Percentiles rank a stretch among this genome's conserved stretches.
Conservation (phyloP, 176 grass and related monocot species). For the Elymus sibiricus region DNA sequence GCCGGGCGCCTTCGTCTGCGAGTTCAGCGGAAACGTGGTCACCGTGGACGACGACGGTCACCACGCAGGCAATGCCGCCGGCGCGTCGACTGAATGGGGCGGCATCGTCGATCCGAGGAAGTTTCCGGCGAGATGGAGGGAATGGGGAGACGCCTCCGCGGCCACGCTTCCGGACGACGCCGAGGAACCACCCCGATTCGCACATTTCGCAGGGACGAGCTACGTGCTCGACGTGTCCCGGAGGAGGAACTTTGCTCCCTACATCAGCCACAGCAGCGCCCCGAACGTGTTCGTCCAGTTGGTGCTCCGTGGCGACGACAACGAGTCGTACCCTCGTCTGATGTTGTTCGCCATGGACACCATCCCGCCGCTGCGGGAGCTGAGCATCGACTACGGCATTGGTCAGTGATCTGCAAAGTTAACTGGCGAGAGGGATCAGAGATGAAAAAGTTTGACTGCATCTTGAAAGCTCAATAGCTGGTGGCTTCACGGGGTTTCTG, state of each 20-base stretch:
- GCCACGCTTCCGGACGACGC: slow-evolving; percentile 10
- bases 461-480: too few species aligned
- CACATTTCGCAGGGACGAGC: neutral
- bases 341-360: slow-evolving; percentile 92
- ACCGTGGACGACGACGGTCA: neutral
- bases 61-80: neutral
- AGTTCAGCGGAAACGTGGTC: slow-evolving; percentile 55
- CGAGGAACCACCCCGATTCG: slow-evolving; percentile 1
- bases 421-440: too few species aligned
- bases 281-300: slow-evolving; percentile 78
- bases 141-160: slow-evolving; percentile 73
- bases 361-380: slow-evolving; percentile 81
- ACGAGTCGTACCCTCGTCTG: slow-evolving; percentile 48
- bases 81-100: neutral
- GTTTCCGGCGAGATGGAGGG: slow-evolving; percentile 67
- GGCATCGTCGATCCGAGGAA: slow-evolving; percentile 33
- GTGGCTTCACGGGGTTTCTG: too few species aligned
- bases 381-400: slow-evolving; percentile 82
- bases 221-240: slow-evolving; percentile 68
- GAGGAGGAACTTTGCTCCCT: slow-evolving; percentile 67
- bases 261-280: slow-evolving; percentile 62
- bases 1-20: slow-evolving; percentile 70
- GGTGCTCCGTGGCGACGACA: slow-evolving; percentile 50
- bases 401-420: neutral
- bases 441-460: too few species aligned